These are phyloP conservation scores for Tilletia caries DNA, from an alignment of 1,284 basidiomycete species.

Conservation along the genomic window DNA sequence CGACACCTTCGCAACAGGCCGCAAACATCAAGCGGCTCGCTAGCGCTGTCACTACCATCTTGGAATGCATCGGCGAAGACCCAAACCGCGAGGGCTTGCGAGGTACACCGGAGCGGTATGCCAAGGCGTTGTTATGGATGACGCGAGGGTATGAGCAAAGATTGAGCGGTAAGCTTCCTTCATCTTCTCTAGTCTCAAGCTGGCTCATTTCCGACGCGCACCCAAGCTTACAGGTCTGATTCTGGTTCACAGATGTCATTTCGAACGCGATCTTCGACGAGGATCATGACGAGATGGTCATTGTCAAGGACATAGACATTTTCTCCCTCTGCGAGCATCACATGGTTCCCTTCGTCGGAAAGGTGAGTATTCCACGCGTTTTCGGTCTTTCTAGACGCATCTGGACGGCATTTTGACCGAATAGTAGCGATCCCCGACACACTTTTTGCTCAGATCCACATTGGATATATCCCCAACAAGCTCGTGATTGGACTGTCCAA, in stretches of 20 bases:
- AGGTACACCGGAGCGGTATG: slow-evolving; percentile 91
- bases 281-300: slow-evolving; percentile 99
- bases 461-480: slow-evolving; percentile 90
- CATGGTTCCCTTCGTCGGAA: slow-evolving; percentile 95
- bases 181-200: background rate
- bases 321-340: slow-evolving; percentile 98
- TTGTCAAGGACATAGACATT: slow-evolving; percentile 95
- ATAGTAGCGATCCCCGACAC: background rate
- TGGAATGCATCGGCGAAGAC: slow-evolving; percentile 98
- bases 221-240: background rate
- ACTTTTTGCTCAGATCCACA: slow-evolving; percentile 35
- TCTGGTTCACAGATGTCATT: slow-evolving; percentile 87
- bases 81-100: slow-evolving; percentile 87
- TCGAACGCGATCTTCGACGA: slow-evolving; percentile 98
- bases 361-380: slow-evolving; percentile 62
- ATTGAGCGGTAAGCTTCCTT: slow-evolving; percentile 65
- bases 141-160: slow-evolving; percentile 97
- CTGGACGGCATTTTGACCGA: background rate
- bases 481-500: slow-evolving; percentile 96
- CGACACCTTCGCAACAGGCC: slow-evolving; percentile 37
- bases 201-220: background rate
- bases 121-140: slow-evolving; percentile 98
- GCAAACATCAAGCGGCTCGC: slow-evolving; percentile 64
- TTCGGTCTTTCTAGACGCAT: slow-evolving; percentile 21
- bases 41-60: slow-evolving; percentile 80